Evolutionary conservation across 306 rosid species (phyloP).

Genomic region (Mimosa bimucronata): DNA sequence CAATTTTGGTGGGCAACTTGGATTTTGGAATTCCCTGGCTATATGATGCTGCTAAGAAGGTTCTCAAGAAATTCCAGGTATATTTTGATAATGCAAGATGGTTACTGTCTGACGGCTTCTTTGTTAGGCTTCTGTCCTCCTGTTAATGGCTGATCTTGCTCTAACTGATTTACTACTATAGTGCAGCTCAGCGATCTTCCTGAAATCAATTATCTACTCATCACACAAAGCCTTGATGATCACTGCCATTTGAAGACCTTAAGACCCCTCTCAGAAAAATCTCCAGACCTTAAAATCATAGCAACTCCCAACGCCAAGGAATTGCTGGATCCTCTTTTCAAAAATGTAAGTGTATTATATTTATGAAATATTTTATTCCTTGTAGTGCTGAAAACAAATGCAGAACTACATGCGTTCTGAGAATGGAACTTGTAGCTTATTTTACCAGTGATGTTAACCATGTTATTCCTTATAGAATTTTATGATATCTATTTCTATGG

Average conservation of each 20-base stretch:
- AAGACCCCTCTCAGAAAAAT: constrained; percentile 70
- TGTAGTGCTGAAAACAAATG: constrained; percentile 12
- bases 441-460: not conserved
- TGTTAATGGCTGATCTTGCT: not conserved
- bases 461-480: not conserved
- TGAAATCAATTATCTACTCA: constrained; percentile 74
- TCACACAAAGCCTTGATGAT: constrained; percentile 96
- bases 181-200: constrained; percentile 94
- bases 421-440: not conserved
- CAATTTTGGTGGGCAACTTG: constrained; percentile 91
- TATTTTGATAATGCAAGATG: constrained; percentile 29
- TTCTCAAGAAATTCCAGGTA: constrained; percentile 78
- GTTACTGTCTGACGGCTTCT: constrained; percentile 21
- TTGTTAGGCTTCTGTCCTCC: constrained; percentile 18
- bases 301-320: constrained; percentile 84
- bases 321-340: constrained; percentile 85
- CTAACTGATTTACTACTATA: constrained; percentile 43
- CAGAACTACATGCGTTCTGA: not conserved
- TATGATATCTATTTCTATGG: not conserved
- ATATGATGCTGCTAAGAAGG: constrained; percentile 89
- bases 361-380: constrained; percentile 13
- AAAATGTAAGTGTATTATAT: constrained; percentile 55
- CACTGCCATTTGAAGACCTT: constrained; percentile 96
- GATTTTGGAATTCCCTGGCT: constrained; percentile 98
- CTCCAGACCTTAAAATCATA: constrained; percentile 65